Conservation (phyloP, 108 stramenopile species). For the Pseudonitzschia pungens region DNA sequence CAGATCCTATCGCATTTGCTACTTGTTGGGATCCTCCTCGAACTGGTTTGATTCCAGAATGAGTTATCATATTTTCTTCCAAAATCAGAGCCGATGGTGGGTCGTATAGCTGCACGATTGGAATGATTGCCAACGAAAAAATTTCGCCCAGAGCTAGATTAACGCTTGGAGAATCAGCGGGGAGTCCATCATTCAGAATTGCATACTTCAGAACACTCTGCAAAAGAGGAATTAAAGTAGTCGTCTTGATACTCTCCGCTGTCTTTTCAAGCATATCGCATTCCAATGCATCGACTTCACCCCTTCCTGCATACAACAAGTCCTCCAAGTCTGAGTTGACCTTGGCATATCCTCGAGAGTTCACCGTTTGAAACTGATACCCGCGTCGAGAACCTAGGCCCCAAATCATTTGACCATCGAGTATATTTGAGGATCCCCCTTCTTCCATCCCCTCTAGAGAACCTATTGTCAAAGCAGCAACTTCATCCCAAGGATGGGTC, state of each 20-base stretch:
- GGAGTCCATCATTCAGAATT: slow-evolving; percentile 44
- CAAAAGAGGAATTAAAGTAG: slow-evolving; percentile 64
- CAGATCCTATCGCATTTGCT: slow-evolving; percentile 61
- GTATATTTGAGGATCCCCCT: slow-evolving; percentile 61
- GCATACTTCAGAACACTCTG: slow-evolving; percentile 76
- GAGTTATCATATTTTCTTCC: slow-evolving; percentile 62
- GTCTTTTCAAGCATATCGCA: slow-evolving; percentile 63
- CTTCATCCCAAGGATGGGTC: slow-evolving; percentile 70
- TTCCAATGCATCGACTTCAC: slow-evolving; percentile 51
- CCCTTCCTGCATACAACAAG: slow-evolving; percentile 67
- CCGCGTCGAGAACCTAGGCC: slow-evolving; percentile 65
- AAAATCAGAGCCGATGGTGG: slow-evolving; percentile 46
- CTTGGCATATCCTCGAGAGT: slow-evolving; percentile 42
- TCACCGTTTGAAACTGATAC: slow-evolving; percentile 69
- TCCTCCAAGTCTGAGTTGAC: slow-evolving; percentile 65
- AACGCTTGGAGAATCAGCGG: slow-evolving; percentile 31
- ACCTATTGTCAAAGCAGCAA: slow-evolving; percentile 77
- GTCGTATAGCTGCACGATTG: slow-evolving; percentile 59
- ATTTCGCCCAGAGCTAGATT: slow-evolving; percentile 60
- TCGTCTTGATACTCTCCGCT: slow-evolving; percentile 44
- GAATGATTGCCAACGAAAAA: slow-evolving; percentile 65
- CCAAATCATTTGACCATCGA: slow-evolving; percentile 78
- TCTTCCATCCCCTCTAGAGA: slow-evolving; percentile 66
- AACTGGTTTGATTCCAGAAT: slow-evolving; percentile 41
- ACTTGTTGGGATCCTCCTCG: slow-evolving; percentile 66